Base-by-base conservation (phyloP, 768 basidiomycete species). In the Hirschioporus abietinus region DNA sequence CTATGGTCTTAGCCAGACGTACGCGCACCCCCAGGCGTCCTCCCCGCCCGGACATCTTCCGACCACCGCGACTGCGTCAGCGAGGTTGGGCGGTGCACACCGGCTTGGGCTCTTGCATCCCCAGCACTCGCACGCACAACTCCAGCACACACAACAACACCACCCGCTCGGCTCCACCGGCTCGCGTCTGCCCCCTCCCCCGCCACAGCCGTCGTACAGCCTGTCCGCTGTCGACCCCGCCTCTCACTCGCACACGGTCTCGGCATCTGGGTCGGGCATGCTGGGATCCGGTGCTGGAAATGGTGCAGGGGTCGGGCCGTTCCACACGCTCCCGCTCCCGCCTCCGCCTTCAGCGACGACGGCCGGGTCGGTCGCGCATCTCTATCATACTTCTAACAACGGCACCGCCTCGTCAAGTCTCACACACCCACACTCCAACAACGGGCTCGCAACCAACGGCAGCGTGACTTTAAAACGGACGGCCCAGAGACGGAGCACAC, bases 321-420 rank as follows among this genome's bases (percentile, higher is more conserved):
- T 76, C 68, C 72, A 72, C 20, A 81, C 71, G 65, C 77, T 78
- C 7, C 70, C 78, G 5, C 78, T 81, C 0, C 82, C 82, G 0
- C 79, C 83, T 0, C 78, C 75, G 25, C 77, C 81, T 77, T 83
- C 34, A 74, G 83, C 30, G 35, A 42, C 83, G 80, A 6, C 76
- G 80, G 76, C 62, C 82, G 80, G 70, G 69, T 80, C 27, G 83
- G 83, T 63, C 77, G 78, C 20, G 66, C 77, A 64, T 9, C 66
- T 72, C 0, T 70, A 71, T 26, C 74, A 74, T 27, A 68, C 72
- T 9, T 8, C 2, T 30, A 72, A 74, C 23, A 72, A 78, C 12
- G 78, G 73, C 15, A 15, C 35, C 7, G 15, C 7, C 35, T 36
- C 35, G 35, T 36, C 7, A 36, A 7, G 35, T 7, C 7, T 36